Conservation (phyloP, 225 moss, liverwort and hornwort species). For the Bryum argenteum region DNA sequence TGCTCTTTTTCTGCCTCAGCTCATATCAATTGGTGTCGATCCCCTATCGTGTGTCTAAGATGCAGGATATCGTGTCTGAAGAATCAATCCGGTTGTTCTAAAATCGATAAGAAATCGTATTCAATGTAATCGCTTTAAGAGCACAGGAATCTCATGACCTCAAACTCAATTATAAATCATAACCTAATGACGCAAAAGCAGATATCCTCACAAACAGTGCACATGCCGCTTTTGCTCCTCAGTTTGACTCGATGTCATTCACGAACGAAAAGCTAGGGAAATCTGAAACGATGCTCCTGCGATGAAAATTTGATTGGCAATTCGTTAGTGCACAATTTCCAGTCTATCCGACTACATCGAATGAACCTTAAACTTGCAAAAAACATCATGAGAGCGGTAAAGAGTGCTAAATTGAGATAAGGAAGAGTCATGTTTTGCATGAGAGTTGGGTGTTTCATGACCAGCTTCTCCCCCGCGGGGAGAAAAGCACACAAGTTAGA, state of each 20-base stretch:
- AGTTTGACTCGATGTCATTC: slow-evolving; percentile 25
- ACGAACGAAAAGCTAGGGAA: slow-evolving; percentile 41
- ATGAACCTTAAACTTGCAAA: not conserved
- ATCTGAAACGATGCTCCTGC: slow-evolving; percentile 32
- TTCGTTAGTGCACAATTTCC: slow-evolving; percentile 8
- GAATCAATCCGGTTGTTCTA: too few relatives aligned
- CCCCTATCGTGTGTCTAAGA: too few relatives aligned
- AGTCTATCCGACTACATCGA: not conserved
- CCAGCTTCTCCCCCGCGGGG: slow-evolving; percentile 51
- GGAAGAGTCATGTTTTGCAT: slow-evolving; percentile 58
- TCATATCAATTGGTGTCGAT: too few relatives aligned
- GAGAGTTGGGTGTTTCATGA: slow-evolving; percentile 40
- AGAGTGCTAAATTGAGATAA: slow-evolving; percentile 43
- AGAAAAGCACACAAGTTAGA: too few relatives aligned
- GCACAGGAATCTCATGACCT: not conserved
- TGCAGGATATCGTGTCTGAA: too few relatives aligned
- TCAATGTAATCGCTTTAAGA: not conserved
- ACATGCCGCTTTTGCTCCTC: slow-evolving; percentile 8
- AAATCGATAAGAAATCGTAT: too few relatives aligned
- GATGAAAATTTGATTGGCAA: not conserved
- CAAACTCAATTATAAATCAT: not conserved
- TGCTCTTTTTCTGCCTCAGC: too few relatives aligned
- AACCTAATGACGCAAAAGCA: too few relatives aligned
- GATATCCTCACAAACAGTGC: too few relatives aligned
- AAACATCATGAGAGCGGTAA: not conserved